Base-by-base conservation (phyloP, 495 filamentous ascomycete species). In the Aspergillus cristatus region DNA sequence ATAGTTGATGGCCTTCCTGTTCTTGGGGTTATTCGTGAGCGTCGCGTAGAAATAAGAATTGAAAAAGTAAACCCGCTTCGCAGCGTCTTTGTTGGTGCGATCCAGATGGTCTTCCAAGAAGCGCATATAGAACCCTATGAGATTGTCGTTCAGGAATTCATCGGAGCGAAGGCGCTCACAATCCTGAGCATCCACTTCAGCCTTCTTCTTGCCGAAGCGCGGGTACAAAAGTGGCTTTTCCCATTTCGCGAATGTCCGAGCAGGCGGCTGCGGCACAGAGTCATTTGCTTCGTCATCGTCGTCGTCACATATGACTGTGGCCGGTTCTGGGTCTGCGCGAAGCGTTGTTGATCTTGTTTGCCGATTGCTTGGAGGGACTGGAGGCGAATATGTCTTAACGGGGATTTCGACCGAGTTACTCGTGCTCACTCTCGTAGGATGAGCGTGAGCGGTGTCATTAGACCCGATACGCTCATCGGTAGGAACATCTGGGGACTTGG, bases 121-220 rank as follows among this genome's bases (percentile, higher is more conserved):
- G 18, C 76, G 76, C 25, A 95, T 70, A 48, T 90, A 93, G 53
- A 95, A 96, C 14, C 70, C 76, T 38, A 98, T 80, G 18, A 98
- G 62, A 51, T 86, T 94, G 60, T 98, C 91, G 47, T 98, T 98
- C 13, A 98, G 56, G 38, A 82, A 94, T 47, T 95, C 71, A n/a
- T 77, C 78, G 42, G 86, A 84, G 36, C 89, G 80, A 14, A 97
- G 70, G 25, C 87, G 74, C 14, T 75, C 67, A 35, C 94, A 79
- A 55, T 98, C 91, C 13, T 75, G 68, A 43, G 79, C 79, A 38
- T 84, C 77, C 11, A 97, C 84, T 15, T 78, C 80, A 13, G 83
- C 76, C 44, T 79, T 79, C 44, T 78, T 81, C 42, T 76, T 77
- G 4, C 82, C 86, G 30, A 62, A 65, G 24, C 63, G 63, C 4